Evolutionary conservation across 73 alveolate genomes (phyloP), one percentile per base, ranked within the genome.

Genomic region (Halteria grandinella): DNA sequence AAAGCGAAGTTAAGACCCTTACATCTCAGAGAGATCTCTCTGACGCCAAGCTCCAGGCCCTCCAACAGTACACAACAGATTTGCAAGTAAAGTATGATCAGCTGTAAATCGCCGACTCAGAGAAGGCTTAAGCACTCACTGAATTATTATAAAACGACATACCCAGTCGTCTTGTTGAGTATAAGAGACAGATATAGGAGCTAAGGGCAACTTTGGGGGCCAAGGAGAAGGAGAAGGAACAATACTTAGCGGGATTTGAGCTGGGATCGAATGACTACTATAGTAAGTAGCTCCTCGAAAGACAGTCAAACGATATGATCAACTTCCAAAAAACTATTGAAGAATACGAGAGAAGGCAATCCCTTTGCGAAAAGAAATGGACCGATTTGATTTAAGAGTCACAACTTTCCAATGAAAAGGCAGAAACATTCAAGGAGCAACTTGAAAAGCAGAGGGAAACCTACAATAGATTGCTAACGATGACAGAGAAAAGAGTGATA

Each of bases 401-500:
- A 45, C 39, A 66, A 43, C 15, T 66, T 1, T 45, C 32, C 34
- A 25, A 36, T 6, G 80, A 66, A n/a, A 28, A 44, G 25, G n/a
- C 54, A 3, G 25, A 41, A 23, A 47, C 7, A n/a, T 66, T 18
- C 17, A 66, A 47, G 47, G 80, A 41, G 8, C 23, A 66, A 66
- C 52, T 66, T 20, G 80, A 66, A 25, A 66, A 66, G 69, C 51
- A 66, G 47, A 66, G 80, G 31, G 80, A 66, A 47, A 25, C 80
- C 6, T 66, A 66, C 21, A 44, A 41, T 25, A 41, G 80, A 31
- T 28, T 66, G 3, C 36, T 66, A 28, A 47, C 69, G 47, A 66
- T 66, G 80, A 66, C 80, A 6, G 80, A 66, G 52, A 21, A 51
- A 32, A 66, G 80, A 45, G 80, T 66, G 7, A 66, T 66, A 1